Base-by-base conservation (phyloP, 1,284 basidiomycete species). In the Dichomitus squalens region DNA sequence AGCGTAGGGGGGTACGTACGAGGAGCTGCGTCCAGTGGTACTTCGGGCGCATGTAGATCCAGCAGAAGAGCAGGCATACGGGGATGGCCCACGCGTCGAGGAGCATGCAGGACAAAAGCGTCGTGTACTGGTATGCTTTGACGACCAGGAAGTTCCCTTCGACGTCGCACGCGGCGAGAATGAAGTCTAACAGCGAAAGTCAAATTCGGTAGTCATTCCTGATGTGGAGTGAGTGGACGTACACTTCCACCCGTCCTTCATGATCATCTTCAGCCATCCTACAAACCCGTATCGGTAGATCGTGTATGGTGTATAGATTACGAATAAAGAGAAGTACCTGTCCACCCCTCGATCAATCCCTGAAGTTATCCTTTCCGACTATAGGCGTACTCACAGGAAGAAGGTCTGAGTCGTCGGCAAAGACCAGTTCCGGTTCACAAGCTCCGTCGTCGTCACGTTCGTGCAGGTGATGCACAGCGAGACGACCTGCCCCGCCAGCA, bases 41-140 rank as follows among this genome's bases (percentile, higher is more conserved):
- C 66, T 74, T 84, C 6, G 86, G 84, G 29, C 88, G 84, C 82
- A 93, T 86, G 71, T 91, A 93, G 8, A 95, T 59, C 84, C 87
- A 94, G 44, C 85, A 86, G 73, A 93, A 86, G 73, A 91, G 81
- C 68, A 94, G 76, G 71, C 92, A 94, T 5, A 90, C 83, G 18
- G 93, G 93, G 65, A 92, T 94, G 0, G 92, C 92, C 92, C 90
- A 93, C 49, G 92, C 88, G 68, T 93, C 90, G 52, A 95, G 85
- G 14, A 95, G 80, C 89, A 93, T 92, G 72, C 90, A 92, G 0
- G 92, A 93, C 36, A 95, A 75, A 1, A 95, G 75, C 59, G 91
- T 90, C 38, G 93, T 95, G 76, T 92, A 94, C 73, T 90, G 81
- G 70, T 92, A 95, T 9, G 93, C 92, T 71, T 90, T 91, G 55